These are phyloP conservation scores for Abelmoschus esculentus DNA, from an alignment of 345 rosid species.

Conservation along the genomic window DNA sequence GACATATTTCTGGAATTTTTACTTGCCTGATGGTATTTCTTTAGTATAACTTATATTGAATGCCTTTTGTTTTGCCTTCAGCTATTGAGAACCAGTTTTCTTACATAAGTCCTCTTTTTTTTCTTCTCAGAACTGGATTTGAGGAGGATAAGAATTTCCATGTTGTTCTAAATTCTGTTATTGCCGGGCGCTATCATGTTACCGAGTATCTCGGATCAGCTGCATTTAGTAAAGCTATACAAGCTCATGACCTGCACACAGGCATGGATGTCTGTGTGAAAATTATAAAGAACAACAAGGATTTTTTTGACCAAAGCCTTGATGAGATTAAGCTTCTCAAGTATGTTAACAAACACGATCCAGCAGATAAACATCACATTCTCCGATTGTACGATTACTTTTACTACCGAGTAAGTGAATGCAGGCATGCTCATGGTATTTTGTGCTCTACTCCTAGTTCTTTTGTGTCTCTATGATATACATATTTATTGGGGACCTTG, in stretches of 20 bases:
- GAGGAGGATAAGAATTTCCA: slow-evolving; percentile 99
- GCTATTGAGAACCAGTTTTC: slow-evolving; percentile 2
- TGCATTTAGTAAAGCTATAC: slow-evolving; percentile 98
- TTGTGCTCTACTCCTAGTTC: neutral
- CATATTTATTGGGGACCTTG: neutral
- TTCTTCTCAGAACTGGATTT: slow-evolving; percentile 83
- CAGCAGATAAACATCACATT: slow-evolving; percentile 89
- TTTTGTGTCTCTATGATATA: neutral
- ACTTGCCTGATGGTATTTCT: neutral
- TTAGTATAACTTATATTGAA: neutral
- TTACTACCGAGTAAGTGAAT: slow-evolving; percentile 75
- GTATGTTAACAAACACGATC: slow-evolving; percentile 97
- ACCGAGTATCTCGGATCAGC: slow-evolving; percentile 99
- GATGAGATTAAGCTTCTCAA: slow-evolving; percentile 98
- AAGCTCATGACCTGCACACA: slow-evolving; percentile 96
- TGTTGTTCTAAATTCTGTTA: slow-evolving; percentile 84
- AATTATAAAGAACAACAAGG: slow-evolving; percentile 97
- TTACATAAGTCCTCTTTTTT: slow-evolving; percentile 19
- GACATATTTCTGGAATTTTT: neutral
- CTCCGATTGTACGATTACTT: slow-evolving; percentile 96
- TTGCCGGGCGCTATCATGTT: slow-evolving; percentile 97
- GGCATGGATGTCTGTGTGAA: slow-evolving; percentile 98
- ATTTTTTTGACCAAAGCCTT: slow-evolving; percentile 98
- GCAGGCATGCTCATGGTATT: neutral
- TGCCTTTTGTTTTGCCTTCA: neutral